phyloP scores from a whole-genome alignment of 305 asterid genomes.

The Fraxinus albicans region DNA sequence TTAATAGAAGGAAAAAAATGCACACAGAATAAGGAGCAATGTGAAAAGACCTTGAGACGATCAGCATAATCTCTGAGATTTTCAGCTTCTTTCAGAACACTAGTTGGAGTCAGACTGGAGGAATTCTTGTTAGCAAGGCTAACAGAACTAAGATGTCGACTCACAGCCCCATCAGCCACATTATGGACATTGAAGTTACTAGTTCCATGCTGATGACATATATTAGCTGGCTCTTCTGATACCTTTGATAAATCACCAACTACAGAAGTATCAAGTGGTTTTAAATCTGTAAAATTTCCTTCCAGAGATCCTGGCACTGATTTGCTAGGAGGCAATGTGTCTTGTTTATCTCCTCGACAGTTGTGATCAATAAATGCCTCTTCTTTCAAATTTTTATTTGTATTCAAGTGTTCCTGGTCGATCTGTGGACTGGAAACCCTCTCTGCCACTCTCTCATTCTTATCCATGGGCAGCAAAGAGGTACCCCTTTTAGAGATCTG shows the following conservation, averaged over 20 bases:
- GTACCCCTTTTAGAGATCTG: slow-evolving; percentile 36
- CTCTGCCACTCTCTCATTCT: slow-evolving; percentile 25
- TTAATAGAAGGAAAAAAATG: background rate
- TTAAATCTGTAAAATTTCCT: slow-evolving; percentile 39
- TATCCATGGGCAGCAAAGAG: slow-evolving; percentile 32
- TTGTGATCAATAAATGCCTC: slow-evolving; percentile 30
- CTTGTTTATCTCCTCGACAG: slow-evolving; percentile 43
- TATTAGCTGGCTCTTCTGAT: slow-evolving; percentile 35
- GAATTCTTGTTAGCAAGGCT: slow-evolving; percentile 40
- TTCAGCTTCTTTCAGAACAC: slow-evolving; percentile 74
- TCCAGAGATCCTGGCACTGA: slow-evolving; percentile 37
- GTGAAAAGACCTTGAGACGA: slow-evolving; percentile 63
- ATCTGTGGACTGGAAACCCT: slow-evolving; percentile 28
- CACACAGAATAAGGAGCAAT: slow-evolving; percentile 23
- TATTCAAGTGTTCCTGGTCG: slow-evolving; percentile 34
- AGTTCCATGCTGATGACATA: slow-evolving; percentile 37
- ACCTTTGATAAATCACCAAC: slow-evolving; percentile 41
- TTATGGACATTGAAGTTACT: slow-evolving; percentile 24
- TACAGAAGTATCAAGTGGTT: slow-evolving; percentile 40
- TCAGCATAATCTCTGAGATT: slow-evolving; percentile 64
- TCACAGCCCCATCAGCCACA: slow-evolving; percentile 36
- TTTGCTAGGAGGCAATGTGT: slow-evolving; percentile 36
- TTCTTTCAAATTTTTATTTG: slow-evolving; percentile 29
- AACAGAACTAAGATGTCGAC: slow-evolving; percentile 30
- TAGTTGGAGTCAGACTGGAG: slow-evolving; percentile 38